Evolutionary conservation across 1,284 basidiomycete species (phyloP).

Genomic region (Hypsizygus ulmarius): DNA sequence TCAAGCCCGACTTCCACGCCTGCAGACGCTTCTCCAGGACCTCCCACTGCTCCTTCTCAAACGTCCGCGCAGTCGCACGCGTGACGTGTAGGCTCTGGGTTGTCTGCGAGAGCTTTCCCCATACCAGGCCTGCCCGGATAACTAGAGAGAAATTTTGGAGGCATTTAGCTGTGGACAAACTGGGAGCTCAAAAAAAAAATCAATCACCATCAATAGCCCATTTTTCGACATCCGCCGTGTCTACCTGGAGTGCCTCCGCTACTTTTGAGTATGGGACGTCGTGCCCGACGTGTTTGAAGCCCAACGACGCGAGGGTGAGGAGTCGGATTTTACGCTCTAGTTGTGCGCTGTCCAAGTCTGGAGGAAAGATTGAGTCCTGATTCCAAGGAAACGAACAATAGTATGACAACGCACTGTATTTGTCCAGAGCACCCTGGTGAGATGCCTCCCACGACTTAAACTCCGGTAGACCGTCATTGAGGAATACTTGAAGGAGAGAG

Average conservation of each 20-base stretch:
- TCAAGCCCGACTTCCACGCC: constrained; percentile 77
- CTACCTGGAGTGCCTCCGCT: constrained; percentile 67
- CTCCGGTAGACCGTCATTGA: constrained; percentile 64
- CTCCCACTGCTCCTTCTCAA: constrained; percentile 82
- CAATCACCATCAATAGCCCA: constrained; percentile 87
- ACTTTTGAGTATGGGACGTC: constrained; percentile 77
- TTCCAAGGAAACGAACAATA: neutral
- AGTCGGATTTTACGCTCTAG: constrained; percentile 83
- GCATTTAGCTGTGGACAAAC: neutral
- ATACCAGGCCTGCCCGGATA: constrained; percentile 80
- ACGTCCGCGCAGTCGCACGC: constrained; percentile 75
- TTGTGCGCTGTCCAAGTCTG: constrained; percentile 52
- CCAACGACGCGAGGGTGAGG: constrained; percentile 77
- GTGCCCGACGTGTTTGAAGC: constrained; percentile 73
- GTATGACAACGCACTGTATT: constrained; percentile 52
- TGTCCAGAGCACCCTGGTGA: constrained; percentile 52
- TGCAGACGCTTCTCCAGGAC: constrained; percentile 74
- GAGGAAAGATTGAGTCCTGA: constrained; percentile 6
- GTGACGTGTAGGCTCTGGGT: constrained; percentile 74
- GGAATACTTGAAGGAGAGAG: constrained; percentile 69
- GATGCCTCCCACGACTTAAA: constrained; percentile 61
- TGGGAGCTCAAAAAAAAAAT: neutral
- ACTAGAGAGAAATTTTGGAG: constrained; percentile 43
- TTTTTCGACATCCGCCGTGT: constrained; percentile 73
- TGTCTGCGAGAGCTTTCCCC: constrained; percentile 85